phyloP scores from a whole-genome alignment of 805 yeast species.

The Yueomyces sinensis region DNA sequence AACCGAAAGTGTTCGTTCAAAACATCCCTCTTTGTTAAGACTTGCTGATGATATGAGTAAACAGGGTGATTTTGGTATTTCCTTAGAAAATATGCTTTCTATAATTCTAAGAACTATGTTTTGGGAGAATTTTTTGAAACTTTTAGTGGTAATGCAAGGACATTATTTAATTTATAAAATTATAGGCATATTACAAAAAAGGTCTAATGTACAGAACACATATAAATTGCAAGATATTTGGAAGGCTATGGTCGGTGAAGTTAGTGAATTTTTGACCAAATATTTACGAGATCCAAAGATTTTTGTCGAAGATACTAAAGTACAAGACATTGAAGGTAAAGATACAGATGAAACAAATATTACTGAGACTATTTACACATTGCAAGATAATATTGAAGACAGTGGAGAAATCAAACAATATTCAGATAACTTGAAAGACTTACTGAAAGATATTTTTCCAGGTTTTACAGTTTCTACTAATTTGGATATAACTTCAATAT shows the following conservation, averaged over 20 bases:
- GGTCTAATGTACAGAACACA: slow-evolving; percentile 11
- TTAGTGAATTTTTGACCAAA: slow-evolving; percentile 10
- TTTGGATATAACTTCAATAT: slow-evolving; percentile 29
- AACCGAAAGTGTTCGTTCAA: slow-evolving; percentile 49
- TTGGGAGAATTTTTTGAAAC: slow-evolving; percentile 52
- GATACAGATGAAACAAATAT: neutral
- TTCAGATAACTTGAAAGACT: slow-evolving; percentile 29
- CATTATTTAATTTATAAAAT: slow-evolving; percentile 57
- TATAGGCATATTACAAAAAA: slow-evolving; percentile 23
- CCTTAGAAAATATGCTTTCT: slow-evolving; percentile 36
- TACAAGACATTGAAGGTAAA: neutral
- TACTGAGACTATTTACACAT: slow-evolving; percentile 6
- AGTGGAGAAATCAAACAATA: slow-evolving; percentile 19
- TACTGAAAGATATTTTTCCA: slow-evolving; percentile 55
- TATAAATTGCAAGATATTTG: slow-evolving; percentile 32
- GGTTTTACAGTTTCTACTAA: slow-evolving; percentile 36
- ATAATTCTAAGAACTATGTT: slow-evolving; percentile 56
- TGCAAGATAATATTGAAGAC: slow-evolving; percentile 19
- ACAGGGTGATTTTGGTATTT: slow-evolving; percentile 22
- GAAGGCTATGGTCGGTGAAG: slow-evolving; percentile 27
- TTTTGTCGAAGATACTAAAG: neutral
- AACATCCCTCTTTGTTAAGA: slow-evolving; percentile 34
- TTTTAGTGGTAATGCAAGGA: slow-evolving; percentile 51
- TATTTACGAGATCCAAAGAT: slow-evolving; percentile 11
- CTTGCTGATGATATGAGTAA: slow-evolving; percentile 10